phyloP scores from a whole-genome alignment of 495 filamentous ascomycete genomes.

The Penicillium odoratum region DNA sequence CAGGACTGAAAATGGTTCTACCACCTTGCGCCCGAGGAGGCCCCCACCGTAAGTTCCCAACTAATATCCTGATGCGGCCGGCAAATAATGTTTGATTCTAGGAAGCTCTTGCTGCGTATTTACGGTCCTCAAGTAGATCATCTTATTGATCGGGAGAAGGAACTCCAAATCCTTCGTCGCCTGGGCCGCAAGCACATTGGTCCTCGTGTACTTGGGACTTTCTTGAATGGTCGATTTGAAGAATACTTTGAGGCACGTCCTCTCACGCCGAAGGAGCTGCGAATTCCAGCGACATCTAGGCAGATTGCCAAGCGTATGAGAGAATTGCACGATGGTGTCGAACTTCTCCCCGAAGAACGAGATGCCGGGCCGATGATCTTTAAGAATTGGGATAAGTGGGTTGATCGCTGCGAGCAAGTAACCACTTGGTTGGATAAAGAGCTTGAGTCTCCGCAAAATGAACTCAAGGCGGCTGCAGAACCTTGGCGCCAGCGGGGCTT shows the following conservation, averaged over 20 bases:
- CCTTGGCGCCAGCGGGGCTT: slow-evolving; percentile 68
- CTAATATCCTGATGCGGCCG: not conserved
- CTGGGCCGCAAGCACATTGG: slow-evolving; percentile 91
- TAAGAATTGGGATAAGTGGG: slow-evolving; percentile 96
- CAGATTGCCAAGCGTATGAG: slow-evolving; percentile 99
- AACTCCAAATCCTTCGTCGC: slow-evolving; percentile 81
- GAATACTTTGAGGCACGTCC: slow-evolving; percentile 83
- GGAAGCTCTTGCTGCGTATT: slow-evolving; percentile 85
- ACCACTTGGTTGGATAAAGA: slow-evolving; percentile 75
- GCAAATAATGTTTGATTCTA: slow-evolving; percentile 24
- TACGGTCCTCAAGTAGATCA: slow-evolving; percentile 97
- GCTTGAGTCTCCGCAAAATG: slow-evolving; percentile 48
- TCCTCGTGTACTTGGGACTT: slow-evolving; percentile 88
- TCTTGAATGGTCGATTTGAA: slow-evolving; percentile 95
- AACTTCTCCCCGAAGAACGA: slow-evolving; percentile 75
- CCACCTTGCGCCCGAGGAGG: slow-evolving; percentile 41
- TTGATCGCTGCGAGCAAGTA: slow-evolving; percentile 73
- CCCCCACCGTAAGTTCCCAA: slow-evolving; percentile 52
- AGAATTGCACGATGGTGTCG: slow-evolving; percentile 92
- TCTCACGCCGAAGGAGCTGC: slow-evolving; percentile 73
- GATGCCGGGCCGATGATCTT: slow-evolving; percentile 79
- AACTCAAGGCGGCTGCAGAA: slow-evolving; percentile 36
- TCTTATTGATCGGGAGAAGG: slow-evolving; percentile 88
- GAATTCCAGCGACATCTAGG: slow-evolving; percentile 76
- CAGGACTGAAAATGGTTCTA: slow-evolving; percentile 37